These are phyloP conservation scores for Fistulinella prunicolor DNA, from an alignment of 768 basidiomycete species.

Conservation along the genomic window DNA sequence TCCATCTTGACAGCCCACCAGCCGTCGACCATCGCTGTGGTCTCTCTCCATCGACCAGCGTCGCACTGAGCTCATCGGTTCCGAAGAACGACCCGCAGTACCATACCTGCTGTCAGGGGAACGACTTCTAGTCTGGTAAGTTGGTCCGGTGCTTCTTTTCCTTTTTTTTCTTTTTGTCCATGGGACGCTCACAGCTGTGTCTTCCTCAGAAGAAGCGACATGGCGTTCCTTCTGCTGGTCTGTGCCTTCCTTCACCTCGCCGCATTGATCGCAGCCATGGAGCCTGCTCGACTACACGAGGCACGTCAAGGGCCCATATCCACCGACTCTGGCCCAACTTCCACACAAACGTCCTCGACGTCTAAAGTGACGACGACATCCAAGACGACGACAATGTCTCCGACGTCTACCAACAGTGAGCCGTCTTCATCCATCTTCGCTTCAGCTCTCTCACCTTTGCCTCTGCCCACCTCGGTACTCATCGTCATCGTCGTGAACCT, in stretches of 20 bases:
- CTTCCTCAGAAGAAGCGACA: conserved; percentile 5
- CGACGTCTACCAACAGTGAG: conserved; percentile 15
- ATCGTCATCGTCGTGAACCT: conserved; percentile 5
- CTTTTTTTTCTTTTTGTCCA: neutral
- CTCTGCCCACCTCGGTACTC: neutral
- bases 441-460: conserved; percentile 3
- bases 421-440: conserved; percentile 1
- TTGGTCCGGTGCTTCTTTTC: neutral
- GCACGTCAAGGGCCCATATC: conserved; percentile 20
- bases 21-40: neutral
- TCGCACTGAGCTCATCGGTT: neutral
- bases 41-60: neutral
- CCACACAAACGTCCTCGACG: conserved; percentile 3
- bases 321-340: conserved; percentile 7
- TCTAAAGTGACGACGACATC: conserved; percentile 2
- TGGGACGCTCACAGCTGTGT: neutral
- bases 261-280: conserved; percentile 16
- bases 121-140: neutral
- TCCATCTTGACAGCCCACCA: neutral
- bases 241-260: conserved; percentile 7
- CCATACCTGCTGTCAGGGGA: too few species aligned
- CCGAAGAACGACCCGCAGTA: neutral
- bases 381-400: conserved; percentile 9
- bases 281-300: conserved; percentile 16
- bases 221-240: conserved; percentile 11